Base-by-base conservation (phyloP, 208 protist species). In the Leishmania tropica region DNA sequence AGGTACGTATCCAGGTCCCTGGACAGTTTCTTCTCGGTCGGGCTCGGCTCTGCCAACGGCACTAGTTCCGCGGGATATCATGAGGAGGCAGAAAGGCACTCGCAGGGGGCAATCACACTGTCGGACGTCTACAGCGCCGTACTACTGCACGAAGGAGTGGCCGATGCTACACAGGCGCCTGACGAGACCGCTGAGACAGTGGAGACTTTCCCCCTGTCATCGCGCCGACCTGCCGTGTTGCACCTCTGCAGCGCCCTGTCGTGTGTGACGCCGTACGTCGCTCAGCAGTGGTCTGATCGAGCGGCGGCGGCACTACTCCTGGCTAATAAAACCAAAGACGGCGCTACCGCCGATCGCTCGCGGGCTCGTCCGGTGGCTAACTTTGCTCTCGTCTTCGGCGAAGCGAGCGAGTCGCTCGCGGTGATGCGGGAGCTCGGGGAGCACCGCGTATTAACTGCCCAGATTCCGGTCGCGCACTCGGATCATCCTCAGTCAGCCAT, bases 261-360 rank as follows among this genome's bases (percentile, higher is more conserved):
- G n/a, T 85, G 81, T 45, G 67, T 45, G 37, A 67, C 60, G 1
- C 81, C 81, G 21, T 85, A 74, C 47, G 68, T 85, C 13, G 56
- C 73, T 6, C 81, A 85, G 71, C 76, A 85, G 81, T 85, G 81
- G 81, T 64, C 81, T n/a, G 70, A 80, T 51, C 48, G 81, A 54
- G 76, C 56, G 10, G 68, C 68, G 21, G 56, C 45, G 58, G 70
- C 76, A 15, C 21, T 54, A 68, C 81, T 40, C 0, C 35, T 48
- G 19, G 3, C 15, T 5, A n/a, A 56, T 42, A 24, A 31, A 62
- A 67, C 8, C 35, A 2, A 10, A 35, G 6, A 40, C 42, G 3
- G 45, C 0, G 31, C 47, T 37, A 1, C 45, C 21, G 6, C 47
- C 35, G 11, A 24, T 21, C 10, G 70, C 70, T 4, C 7, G 15